Evolutionary conservation across 164 flowering plant genomes (phyloP).

Genomic region (Kingdonia uniflora): DNA sequence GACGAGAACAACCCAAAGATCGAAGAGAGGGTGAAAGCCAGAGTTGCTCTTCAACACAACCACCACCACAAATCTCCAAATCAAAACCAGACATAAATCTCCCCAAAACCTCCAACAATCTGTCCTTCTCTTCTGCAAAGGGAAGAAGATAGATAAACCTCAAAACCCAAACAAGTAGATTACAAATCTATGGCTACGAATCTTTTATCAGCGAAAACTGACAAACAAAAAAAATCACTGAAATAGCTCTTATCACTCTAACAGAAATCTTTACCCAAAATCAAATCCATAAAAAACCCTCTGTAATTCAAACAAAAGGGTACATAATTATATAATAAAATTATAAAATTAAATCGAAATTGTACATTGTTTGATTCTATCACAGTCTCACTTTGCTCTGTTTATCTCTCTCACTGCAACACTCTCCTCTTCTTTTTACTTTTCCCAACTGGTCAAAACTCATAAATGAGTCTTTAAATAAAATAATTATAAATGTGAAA

Average conservation of each 20-base stretch:
- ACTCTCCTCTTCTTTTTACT: constrained; percentile 9
- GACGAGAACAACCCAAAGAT: constrained; percentile 13
- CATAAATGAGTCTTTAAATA: not conserved
- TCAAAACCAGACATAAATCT: constrained; percentile 68
- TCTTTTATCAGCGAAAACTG: not conserved
- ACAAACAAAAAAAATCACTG: constrained; percentile 13
- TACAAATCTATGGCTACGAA: constrained; percentile 49
- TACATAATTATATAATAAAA: not conserved
- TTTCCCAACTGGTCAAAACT: constrained; percentile 33
- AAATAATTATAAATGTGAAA: not conserved
- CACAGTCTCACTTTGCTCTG: not conserved
- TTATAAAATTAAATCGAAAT: constrained; percentile 2
- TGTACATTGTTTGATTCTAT: not conserved
- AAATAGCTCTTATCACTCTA: too few relatives aligned
- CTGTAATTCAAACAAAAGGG: too few relatives aligned
- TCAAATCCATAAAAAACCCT: not conserved
- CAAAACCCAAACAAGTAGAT: constrained; percentile 19
- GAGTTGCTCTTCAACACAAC: constrained; percentile 51
- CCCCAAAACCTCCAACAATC: too few relatives aligned
- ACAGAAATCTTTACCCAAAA: not conserved
- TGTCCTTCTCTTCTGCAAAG: constrained; percentile 1
- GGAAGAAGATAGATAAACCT: constrained; percentile 3
- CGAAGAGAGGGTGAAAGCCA: constrained; percentile 15
- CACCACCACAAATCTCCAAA: constrained; percentile 40
- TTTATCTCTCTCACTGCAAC: constrained; percentile 8